Percentiles rank a stretch among this genome's conserved stretches.
These are phyloP conservation scores for Xylariaceae sp. DNA, from an alignment of 2,329 filamentous ascomycete species.

Conservation along the genomic window DNA sequence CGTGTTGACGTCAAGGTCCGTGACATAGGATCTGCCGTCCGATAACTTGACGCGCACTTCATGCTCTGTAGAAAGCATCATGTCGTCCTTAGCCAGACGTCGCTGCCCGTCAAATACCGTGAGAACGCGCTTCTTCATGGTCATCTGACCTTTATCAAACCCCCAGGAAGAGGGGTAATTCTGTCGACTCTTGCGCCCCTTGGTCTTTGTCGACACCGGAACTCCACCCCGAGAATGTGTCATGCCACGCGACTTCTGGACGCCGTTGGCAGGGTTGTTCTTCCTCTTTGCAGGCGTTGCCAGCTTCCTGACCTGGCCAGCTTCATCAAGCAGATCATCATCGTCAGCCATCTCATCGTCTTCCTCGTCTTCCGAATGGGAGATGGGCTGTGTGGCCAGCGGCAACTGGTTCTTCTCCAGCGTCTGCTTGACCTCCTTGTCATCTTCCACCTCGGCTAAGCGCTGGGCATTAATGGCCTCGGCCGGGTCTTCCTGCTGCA, in stretches of 20 bases:
- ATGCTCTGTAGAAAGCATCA: conserved; percentile 96
- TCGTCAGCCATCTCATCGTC: conserved; percentile 64
- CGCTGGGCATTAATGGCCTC: conserved; percentile 73
- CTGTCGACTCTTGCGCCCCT: conserved; percentile 86
- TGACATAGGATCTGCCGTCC: conserved; percentile 81
- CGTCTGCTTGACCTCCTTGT: conserved; percentile 66
- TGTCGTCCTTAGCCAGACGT: conserved; percentile 94
- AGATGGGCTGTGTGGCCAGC: conserved; percentile 48
- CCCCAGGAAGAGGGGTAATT: conserved; percentile 96
- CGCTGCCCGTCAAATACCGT: conserved; percentile 89
- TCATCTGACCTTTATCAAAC: conserved; percentile 91
- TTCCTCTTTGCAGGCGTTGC: conserved; percentile 64
- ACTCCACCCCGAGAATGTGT: conserved; percentile 81
- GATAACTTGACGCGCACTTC: conserved; percentile 87
- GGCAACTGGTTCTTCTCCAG: conserved; percentile 69
- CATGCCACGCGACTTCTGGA: conserved; percentile 73
- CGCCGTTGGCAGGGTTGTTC: conserved; percentile 61
- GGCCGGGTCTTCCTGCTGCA: conserved; percentile 73
- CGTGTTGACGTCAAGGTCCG: conserved; percentile 91
- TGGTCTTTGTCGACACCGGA: conserved; percentile 58
- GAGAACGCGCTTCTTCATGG: conserved; percentile 96
- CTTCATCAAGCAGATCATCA: conserved; percentile 67
- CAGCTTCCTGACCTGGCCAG: conserved; percentile 58
- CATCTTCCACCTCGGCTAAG: conserved; percentile 70
- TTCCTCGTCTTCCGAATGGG: conserved; percentile 54